Percentiles rank a stretch among this genome's conserved stretches.
Evolutionary conservation across 2,329 filamentous ascomycete genomes (phyloP).

Genomic region (Fusarium sp.): DNA sequence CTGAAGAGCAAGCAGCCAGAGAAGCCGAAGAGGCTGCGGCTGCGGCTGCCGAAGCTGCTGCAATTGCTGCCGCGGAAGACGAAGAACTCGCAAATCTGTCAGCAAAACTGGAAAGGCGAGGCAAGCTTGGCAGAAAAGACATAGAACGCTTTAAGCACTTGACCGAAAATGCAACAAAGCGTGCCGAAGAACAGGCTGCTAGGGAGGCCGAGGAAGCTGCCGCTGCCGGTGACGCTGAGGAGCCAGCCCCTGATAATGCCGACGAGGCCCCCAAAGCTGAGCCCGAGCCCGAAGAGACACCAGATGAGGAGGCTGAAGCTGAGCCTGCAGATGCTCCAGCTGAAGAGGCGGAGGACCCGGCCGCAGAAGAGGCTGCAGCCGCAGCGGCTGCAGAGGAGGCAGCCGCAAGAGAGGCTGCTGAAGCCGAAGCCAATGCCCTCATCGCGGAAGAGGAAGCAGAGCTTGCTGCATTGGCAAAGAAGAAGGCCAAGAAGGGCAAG

Average conservation of each 20-base stretch:
- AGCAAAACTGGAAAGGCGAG: constrained; percentile 36
- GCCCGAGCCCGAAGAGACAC: constrained; percentile 20
- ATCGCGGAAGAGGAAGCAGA: constrained; percentile 47
- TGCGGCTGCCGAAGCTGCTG: constrained; percentile 44
- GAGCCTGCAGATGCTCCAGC: constrained; percentile 34
- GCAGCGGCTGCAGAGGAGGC: constrained; percentile 36
- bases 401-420: constrained; percentile 30
- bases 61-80: constrained; percentile 33
- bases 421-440: constrained; percentile 26
- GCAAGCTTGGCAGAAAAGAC: constrained; percentile 40
- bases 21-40: constrained; percentile 40
- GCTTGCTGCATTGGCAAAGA: constrained; percentile 54
- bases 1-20: constrained; percentile 35
- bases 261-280: constrained; percentile 26
- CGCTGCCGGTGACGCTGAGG: constrained; percentile 11
- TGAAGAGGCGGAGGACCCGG: constrained; percentile 39
- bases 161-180: constrained; percentile 24
- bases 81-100: constrained; percentile 27
- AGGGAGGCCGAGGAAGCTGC: constrained; percentile 21
- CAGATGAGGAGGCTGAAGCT: constrained; percentile 39
- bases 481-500: constrained; percentile 48
- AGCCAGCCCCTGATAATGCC: constrained; percentile 33
- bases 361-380: constrained; percentile 36
- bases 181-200: constrained; percentile 30
- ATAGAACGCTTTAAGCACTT: constrained; percentile 36